Evolutionary conservation across 371 early-diverging fungal species (phyloP).

Genomic region (Haplosporangium sp.): DNA sequence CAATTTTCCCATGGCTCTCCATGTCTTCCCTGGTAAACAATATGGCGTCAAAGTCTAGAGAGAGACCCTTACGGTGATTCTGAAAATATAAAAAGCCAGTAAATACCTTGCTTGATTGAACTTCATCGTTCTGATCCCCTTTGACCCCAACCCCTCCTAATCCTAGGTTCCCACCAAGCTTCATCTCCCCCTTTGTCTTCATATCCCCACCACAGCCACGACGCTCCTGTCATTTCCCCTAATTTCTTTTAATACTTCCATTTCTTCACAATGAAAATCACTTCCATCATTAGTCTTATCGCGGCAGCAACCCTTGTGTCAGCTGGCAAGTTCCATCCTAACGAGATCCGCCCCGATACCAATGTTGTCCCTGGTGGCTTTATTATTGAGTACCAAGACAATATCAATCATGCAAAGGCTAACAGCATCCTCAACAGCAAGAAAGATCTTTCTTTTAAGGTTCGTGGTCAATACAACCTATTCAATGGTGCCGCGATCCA

Average conservation of each 20-base stretch:
- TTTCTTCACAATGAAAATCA: conserved; percentile 38
- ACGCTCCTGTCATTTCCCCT: conserved; percentile 22
- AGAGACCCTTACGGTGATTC: not conserved
- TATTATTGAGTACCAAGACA: conserved; percentile 60
- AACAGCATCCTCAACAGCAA: conserved; percentile 34
- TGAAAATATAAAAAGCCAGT: not conserved
- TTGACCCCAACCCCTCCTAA: not conserved
- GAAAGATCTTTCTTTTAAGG: conserved; percentile 38
- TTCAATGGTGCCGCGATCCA: conserved; percentile 49
- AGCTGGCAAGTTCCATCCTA: conserved; percentile 33
- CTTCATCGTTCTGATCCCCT: conserved; percentile 4
- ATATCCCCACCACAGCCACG: conserved; percentile 10
- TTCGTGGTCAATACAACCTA: conserved; percentile 33
- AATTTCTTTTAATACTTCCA: not conserved
- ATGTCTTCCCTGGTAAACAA: not conserved
- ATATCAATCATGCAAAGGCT: conserved; percentile 35
- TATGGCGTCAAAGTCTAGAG: not conserved
- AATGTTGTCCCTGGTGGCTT: conserved; percentile 57
- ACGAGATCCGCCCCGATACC: conserved; percentile 11
- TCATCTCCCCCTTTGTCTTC: not conserved
- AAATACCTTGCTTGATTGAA: not conserved
- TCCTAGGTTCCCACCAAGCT: not conserved
- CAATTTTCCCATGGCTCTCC: conserved; percentile 1
- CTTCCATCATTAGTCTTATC: conserved; percentile 26
- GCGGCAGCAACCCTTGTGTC: conserved; percentile 45